A percentile compares a stretch with the other conserved stretches of the same genome.
These are phyloP conservation scores for Sugiyamaella neomexicana DNA, from an alignment of 1,139 yeast species.

Conservation along the genomic window DNA sequence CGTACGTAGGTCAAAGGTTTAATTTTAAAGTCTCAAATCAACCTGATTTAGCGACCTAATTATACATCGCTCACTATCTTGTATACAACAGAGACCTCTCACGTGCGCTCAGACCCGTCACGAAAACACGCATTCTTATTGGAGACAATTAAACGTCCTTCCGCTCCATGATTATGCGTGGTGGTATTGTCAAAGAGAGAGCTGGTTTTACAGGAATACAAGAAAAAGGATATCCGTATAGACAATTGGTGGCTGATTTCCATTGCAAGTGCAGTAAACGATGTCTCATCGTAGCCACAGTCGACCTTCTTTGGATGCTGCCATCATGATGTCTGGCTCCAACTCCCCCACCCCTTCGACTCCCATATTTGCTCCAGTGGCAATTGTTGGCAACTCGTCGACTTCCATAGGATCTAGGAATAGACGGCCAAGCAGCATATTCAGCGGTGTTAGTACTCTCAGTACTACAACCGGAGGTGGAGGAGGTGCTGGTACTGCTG, in stretches of 20 bases:
- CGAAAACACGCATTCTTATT: background rate
- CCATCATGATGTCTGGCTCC: conserved; percentile 20
- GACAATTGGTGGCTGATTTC: background rate
- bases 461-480: conserved; percentile 10
- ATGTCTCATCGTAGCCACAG: conserved; percentile 9
- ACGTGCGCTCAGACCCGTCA: too few relatives aligned
- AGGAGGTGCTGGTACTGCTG: conserved; percentile 3
- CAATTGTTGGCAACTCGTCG: conserved; percentile 6
- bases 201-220: background rate
- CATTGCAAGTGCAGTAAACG: background rate
- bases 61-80: too few relatives aligned
- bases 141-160: background rate
- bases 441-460: conserved; percentile 23
- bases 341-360: conserved; percentile 15
- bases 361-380: conserved; percentile 16
- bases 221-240: background rate
- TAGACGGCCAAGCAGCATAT: conserved; percentile 23
- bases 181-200: background rate
- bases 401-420: conserved; percentile 9
- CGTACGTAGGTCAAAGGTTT: background rate
- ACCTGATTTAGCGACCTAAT: too few relatives aligned
- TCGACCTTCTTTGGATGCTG: conserved; percentile 4
- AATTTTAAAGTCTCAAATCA: too few relatives aligned
- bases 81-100: background rate
- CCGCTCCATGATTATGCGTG: background rate